These are phyloP conservation scores for Alternaria viburni DNA, from an alignment of 2,329 filamentous ascomycete species.

Conservation along the genomic window DNA sequence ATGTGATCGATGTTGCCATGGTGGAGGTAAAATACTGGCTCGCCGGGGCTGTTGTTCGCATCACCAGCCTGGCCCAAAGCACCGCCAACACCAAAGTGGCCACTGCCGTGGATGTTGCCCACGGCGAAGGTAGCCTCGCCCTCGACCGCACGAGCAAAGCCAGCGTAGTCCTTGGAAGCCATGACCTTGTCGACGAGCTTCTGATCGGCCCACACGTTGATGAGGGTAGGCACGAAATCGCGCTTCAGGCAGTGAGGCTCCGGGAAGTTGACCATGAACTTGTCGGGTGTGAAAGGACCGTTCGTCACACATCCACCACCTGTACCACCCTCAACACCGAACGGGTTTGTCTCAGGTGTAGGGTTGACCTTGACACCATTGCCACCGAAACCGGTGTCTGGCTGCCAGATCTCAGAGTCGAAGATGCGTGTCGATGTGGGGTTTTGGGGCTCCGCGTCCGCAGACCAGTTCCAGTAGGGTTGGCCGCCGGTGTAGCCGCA, in stretches of 20 bases:
- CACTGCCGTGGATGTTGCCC: conserved; percentile 44
- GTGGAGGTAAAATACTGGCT: conserved; percentile 49
- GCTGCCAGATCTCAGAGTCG: conserved; percentile 27
- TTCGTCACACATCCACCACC: conserved; percentile 31
- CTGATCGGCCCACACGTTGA: conserved; percentile 29
- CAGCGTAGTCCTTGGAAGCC: conserved; percentile 32
- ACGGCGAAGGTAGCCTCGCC: conserved; percentile 30
- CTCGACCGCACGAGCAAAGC: conserved; percentile 37
- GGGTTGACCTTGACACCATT: conserved; percentile 37
- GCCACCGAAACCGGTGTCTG: conserved; percentile 41
- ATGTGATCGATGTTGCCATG: conserved; percentile 48
- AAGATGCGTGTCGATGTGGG: conserved; percentile 17
- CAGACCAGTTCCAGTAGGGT: conserved; percentile 47
- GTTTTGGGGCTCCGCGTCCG: conserved; percentile 27
- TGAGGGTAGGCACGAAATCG: conserved; percentile 38
- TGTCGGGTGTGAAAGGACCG: conserved; percentile 36
- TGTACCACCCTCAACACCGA: too few relatives aligned
- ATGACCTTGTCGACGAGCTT: conserved; percentile 30
- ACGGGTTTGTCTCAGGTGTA: too few relatives aligned
- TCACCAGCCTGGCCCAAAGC: conserved; percentile 41
- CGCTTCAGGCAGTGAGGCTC: conserved; percentile 36
- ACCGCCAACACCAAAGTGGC: conserved; percentile 48
- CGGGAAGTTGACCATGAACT: conserved; percentile 33
- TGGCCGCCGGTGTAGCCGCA: conserved; percentile 33
- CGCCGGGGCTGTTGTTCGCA: conserved; percentile 43